Base-by-base conservation (phyloP, 768 basidiomycete species). In the Coprinopsis sp. region DNA sequence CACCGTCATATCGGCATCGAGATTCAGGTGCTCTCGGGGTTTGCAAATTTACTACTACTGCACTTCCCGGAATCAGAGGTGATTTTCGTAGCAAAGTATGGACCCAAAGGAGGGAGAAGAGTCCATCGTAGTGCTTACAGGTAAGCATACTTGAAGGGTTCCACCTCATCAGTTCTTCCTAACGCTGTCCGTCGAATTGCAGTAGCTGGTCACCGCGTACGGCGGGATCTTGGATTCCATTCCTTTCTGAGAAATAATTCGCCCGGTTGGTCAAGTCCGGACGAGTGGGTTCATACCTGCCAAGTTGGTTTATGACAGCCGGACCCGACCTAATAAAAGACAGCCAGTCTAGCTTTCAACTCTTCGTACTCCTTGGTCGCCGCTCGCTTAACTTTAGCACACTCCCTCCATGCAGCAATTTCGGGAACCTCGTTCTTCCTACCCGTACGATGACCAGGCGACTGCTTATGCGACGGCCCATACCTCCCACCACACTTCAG, bases 271-370 rank as follows among this genome's bases (percentile, higher is more conserved):
- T 52, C 37, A 60, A 59, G 56, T 64, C 62, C 63, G 61, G 63
- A 61, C 57, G 58, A 46, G 52, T 56, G 58, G 24, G 27, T 19
- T 42, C 59, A 54, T 62, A 59, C 54, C 65, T 70, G 60, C 68
- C 65, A 69, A 68, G 63, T 68, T 64, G 62, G 61, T 61, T 56
- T 52, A 44, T 66, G 69, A 67, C 68, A 68, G 59, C 60, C 69
- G 62, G 65, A 56, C 62, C 65, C 70, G 65, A 64, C 58, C 61
- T 71, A 70, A 70, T 73, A 72, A 74, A 65, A 64, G 62, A 67
- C 51, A 56, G 56, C 39, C 44, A 51, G 54, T 59, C 55, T 54
- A 51, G 43, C 44, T 54, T 51, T 56, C 56, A 55, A 60, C 55
- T 54, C 49, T 53, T 53, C 62, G 53, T 53, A 56, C 51, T 53